Percentiles rank a stretch among this genome's conserved stretches.
phyloP scores from a whole-genome alignment of 2,329 filamentous ascomycete genomes.

The Microdochium paspali region DNA sequence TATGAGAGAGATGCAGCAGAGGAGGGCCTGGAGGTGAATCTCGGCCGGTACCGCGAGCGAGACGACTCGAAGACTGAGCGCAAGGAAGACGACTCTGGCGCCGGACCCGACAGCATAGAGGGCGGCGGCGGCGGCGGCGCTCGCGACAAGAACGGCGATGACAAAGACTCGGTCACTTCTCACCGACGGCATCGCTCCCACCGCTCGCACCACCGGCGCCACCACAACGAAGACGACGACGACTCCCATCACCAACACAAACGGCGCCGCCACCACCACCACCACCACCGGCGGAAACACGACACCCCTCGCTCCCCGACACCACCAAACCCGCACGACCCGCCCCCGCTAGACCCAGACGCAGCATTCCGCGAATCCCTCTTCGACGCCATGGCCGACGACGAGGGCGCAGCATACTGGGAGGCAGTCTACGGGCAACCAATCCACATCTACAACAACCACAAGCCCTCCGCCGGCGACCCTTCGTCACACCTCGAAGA shows the following conservation, averaged over 20 bases:
- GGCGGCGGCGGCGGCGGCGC: too few species aligned
- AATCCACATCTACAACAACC: conserved; percentile 66
- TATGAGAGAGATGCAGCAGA: not conserved
- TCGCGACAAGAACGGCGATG: conserved; percentile 7
- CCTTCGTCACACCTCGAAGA: conserved; percentile 55
- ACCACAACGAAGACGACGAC: conserved; percentile 12
- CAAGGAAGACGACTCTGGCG: too few species aligned
- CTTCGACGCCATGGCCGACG: conserved; percentile 93
- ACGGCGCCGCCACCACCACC: conserved; percentile 16
- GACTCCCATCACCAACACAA: conserved; percentile 4
- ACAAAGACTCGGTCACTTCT: conserved; percentile 13
- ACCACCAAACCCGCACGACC: conserved; percentile 35
- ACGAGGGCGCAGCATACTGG: conserved; percentile 94
- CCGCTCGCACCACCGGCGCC: conserved; percentile 13
- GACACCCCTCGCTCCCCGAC: conserved; percentile 28
- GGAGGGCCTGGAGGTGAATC: not conserved
- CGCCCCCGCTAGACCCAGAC: conserved; percentile 51
- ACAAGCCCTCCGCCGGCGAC: conserved; percentile 28
- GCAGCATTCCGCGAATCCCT: conserved; percentile 84
- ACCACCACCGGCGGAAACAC: conserved; percentile 16
- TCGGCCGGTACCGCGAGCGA: conserved; percentile 1
- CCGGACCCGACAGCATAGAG: too few species aligned
- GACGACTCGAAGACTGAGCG: too few species aligned
- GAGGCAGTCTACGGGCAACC: conserved; percentile 94
- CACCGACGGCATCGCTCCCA: conserved; percentile 6